Evolutionary conservation across 2,329 filamentous ascomycete genomes (phyloP), one percentile per base, ranked within the genome.

Genomic region (Tolypocladium tropicale): DNA sequence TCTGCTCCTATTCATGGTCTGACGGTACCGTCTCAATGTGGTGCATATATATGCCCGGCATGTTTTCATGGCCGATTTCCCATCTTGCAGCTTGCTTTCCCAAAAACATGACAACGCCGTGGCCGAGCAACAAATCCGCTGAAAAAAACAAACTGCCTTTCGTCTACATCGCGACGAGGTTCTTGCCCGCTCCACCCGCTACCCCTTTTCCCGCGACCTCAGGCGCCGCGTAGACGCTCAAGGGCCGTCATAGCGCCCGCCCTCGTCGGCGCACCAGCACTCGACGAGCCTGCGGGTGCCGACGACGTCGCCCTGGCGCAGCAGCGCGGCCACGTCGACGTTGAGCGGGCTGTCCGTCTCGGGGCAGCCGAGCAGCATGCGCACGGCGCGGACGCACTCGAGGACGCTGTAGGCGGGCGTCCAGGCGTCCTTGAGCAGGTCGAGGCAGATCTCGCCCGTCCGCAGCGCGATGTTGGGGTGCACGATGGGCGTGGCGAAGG

Each of bases 361-460:
- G 1, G 88, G 86, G 59, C 78, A 83, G 54, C 70, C 63, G 55
- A 74, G 75, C 63, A 94, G 76, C 74, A 88, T 80, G 62, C 88
- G 82, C 60, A 93, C 80, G 51, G 84, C 84, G 63, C 88, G 85
- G 65, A 93, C 75, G 59, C 86, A 88, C 65, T 86, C 82, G 37
- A 86, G 80, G 23, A 97, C 80, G 43, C 86, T 92, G 71, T 96
- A 94, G 21, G 90, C 85, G 1, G 92, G 89, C 57, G 89, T 88
- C 93, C 93, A 97, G 21, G 81, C 80, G 55, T 86, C 80, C 67
- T 81, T 80, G 58, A 99, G 78, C 59, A 97, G 79, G 68, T 96
- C 94, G 32, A 97, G 83, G 71, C 94, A 99, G 67, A 99, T 94
- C 73, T 96, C 92, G 63, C 94, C 94, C 2, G 84, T 91, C 63